These are phyloP conservation scores for Wickerhamiella alocasiicola DNA, from an alignment of 805 yeast genomes.

Conservation along the genomic window DNA sequence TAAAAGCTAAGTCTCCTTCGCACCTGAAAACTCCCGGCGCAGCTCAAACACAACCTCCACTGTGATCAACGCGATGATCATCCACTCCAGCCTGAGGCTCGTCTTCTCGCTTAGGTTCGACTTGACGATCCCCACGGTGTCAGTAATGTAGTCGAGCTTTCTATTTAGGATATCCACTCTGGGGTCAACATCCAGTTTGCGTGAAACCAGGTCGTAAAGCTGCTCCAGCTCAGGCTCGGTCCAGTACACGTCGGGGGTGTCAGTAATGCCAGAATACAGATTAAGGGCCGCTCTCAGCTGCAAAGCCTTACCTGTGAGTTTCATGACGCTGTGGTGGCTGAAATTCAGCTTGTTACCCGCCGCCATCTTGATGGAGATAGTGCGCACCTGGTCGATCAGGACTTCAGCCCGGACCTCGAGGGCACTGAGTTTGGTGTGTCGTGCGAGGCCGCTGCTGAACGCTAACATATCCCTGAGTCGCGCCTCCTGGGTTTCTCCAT, in stretches of 20 bases:
- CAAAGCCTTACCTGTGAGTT: conserved; percentile 61
- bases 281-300: conserved; percentile 72
- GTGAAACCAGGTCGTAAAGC: conserved; percentile 59
- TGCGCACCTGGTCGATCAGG: conserved; percentile 50
- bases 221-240: conserved; percentile 74
- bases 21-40: too few species aligned
- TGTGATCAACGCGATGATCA: conserved; percentile 68
- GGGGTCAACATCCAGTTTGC: conserved; percentile 60
- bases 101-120: conserved; percentile 65
- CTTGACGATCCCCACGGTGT: conserved; percentile 68
- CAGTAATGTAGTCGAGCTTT: conserved; percentile 81
- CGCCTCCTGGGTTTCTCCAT: conserved; percentile 35
- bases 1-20: too few species aligned
- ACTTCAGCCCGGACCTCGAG: conserved; percentile 61
- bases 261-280: conserved; percentile 75
- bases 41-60: conserved; percentile 77
- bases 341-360: conserved; percentile 42
- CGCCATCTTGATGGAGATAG: conserved; percentile 53
- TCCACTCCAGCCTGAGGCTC: conserved; percentile 72
- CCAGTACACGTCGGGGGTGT: conserved; percentile 91
- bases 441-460: conserved; percentile 72
- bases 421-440: conserved; percentile 76
- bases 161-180: conserved; percentile 70
- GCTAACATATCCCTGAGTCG: conserved; percentile 69
- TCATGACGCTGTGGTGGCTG: conserved; percentile 41